These are phyloP conservation scores for Poterioochromonas sp. DNA, from an alignment of 352 stramenopile genomes.

Conservation along the genomic window DNA sequence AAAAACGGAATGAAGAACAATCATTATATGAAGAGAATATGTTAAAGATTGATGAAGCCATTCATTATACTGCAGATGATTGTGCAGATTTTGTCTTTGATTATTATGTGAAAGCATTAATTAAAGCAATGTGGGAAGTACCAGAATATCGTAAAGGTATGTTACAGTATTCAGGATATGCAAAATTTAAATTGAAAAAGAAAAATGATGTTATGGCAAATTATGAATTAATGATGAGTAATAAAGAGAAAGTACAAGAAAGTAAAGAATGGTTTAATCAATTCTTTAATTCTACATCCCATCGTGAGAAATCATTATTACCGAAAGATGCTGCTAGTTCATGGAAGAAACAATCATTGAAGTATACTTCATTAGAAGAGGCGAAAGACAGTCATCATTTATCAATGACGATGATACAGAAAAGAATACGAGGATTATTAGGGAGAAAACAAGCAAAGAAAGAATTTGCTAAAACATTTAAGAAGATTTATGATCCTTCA, in stretches of 20 bases:
- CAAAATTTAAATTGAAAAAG: slow-evolving; percentile 43
- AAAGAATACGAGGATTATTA: slow-evolving; percentile 34
- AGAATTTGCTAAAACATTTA: slow-evolving; percentile 15
- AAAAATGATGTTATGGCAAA: not conserved
- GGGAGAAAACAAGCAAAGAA: slow-evolving; percentile 29
- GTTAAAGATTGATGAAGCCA: slow-evolving; percentile 1
- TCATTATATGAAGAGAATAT: not conserved
- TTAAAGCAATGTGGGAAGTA: slow-evolving; percentile 2
- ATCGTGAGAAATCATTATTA: not conserved
- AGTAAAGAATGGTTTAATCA: not conserved
- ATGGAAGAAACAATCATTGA: no score
- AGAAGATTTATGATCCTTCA: not conserved
- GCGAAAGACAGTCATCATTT: no score
- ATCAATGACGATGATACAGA: slow-evolving; percentile 40
- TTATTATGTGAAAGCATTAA: not conserved
- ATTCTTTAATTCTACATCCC: not conserved
- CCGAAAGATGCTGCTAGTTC: no score
- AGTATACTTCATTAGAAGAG: no score
- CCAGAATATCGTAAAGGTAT: slow-evolving; percentile 4
- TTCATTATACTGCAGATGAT: not conserved
- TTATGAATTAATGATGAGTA: not conserved
- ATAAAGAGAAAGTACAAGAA: not conserved
- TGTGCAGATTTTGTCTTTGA: not conserved
- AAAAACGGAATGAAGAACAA: slow-evolving; percentile 11
- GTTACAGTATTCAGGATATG: slow-evolving; percentile 1